Base-by-base conservation (phyloP, 2,329 filamentous ascomycete genomes). In the Pezicula neosporulosa region DNA sequence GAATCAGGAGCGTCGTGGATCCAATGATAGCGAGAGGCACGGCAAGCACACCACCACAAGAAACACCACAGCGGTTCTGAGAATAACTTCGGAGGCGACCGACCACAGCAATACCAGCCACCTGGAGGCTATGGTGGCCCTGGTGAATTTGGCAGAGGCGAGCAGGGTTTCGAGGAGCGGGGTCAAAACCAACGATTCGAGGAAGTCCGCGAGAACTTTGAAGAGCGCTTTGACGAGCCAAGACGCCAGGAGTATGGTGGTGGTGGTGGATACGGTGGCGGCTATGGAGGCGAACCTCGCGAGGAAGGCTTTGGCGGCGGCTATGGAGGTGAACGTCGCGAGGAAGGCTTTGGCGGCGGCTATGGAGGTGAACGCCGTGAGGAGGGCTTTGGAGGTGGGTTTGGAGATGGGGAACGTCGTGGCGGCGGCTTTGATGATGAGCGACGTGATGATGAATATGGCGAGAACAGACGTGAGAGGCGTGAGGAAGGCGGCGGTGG, bases 21-120 rank as follows among this genome's bases (percentile, higher is more conserved):
- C 62, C 52, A 39, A 52, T 21, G 59, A 66, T 18, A 61, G 61
- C 28, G 60, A 59, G 49, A 62, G 57, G 41, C 55, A 66, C 47
- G 62, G 65, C 18, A 55, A 60, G 39, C 53, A 6, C 24, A 6
- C 24, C 24, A 60, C 46, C 55, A 64, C 45, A 61, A 64, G 50
- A 56, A 67, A 44, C 53, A 60, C 30, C 56, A 64, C 46, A 56
- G 63, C 48, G 49, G 61, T 30, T 56, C 58, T 18, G 55, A 57
- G 15, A 44, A 49, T 13, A 52, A 56, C 6, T 24, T 24, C 7
- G 24, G 24, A 24, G 24, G 24, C 12, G 48, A 50, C 41, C 39
- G 47, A 24, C 45, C 24, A 21, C 33, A 33, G 24, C 24, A 24
- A 24, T 24, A 24, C 16, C 39, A 44, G 13, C 41, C 16, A 18